Evolutionary conservation across 495 filamentous ascomycete species (phyloP).

Genomic region (Daldinia grandis): DNA sequence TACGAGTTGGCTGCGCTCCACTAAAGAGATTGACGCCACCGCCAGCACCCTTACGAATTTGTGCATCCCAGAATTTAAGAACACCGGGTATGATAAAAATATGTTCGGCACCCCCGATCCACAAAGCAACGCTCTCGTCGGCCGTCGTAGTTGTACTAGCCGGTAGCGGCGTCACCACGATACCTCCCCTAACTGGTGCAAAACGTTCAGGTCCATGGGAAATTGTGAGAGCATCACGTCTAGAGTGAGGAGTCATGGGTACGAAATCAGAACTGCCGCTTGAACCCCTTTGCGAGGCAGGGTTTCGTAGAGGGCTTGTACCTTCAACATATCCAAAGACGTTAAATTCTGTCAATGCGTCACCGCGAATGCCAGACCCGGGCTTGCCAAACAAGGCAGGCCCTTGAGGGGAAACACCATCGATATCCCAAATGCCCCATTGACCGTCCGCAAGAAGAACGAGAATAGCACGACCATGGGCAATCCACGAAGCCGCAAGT

Average conservation of each 20-base stretch:
- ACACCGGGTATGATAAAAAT: constrained; percentile 70
- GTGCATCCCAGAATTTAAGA: constrained; percentile 69
- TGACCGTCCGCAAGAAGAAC: constrained; percentile 82
- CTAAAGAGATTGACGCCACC: constrained; percentile 68
- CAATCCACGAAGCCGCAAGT: constrained; percentile 83
- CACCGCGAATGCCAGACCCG: constrained; percentile 66
- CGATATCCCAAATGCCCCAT: constrained; percentile 94
- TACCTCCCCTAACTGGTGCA: constrained; percentile 63
- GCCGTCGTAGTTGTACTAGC: constrained; percentile 58
- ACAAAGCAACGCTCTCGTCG: constrained; percentile 74
- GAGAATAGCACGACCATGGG: constrained; percentile 79
- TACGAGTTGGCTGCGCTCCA: constrained; percentile 55
- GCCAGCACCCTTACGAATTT: constrained; percentile 65
- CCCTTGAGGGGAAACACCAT: constrained; percentile 65
- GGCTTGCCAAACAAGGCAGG: constrained; percentile 66
- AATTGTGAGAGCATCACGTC: constrained; percentile 59
- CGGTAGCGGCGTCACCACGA: constrained; percentile 62
- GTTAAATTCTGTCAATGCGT: constrained; percentile 71
- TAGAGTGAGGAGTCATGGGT: constrained; percentile 85
- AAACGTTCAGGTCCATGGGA: constrained; percentile 49
- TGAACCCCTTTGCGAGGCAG: constrained; percentile 46
- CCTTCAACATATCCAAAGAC: constrained; percentile 72
- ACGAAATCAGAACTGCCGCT: constrained; percentile 61
- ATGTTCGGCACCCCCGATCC: constrained; percentile 67
- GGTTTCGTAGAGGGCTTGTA: constrained; percentile 53